These are phyloP conservation scores for Sclerotinia borealis DNA, from an alignment of 2,329 filamentous ascomycete genomes.

Conservation along the genomic window DNA sequence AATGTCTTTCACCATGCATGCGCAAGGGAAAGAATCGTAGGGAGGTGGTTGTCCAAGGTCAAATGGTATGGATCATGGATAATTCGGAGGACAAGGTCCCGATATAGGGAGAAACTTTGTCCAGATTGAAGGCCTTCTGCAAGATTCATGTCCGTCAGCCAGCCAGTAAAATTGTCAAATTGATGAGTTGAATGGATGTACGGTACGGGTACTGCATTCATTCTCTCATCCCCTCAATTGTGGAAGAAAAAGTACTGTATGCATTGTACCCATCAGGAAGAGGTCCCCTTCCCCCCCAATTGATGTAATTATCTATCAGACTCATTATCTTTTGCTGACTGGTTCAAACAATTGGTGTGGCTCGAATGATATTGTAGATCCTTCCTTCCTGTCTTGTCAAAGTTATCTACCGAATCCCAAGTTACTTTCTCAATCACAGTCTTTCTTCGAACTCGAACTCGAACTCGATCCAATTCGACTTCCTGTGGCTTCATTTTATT, in stretches of 20 bases:
- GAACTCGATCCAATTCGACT: not conserved
- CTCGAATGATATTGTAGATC: not conserved
- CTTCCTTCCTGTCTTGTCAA: not conserved
- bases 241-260: not conserved
- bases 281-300: not conserved
- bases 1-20: conserved; percentile 7
- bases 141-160: conserved; percentile 1
- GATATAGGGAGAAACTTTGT: not conserved
- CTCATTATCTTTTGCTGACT: not conserved
- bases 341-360: not conserved
- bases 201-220: not conserved
- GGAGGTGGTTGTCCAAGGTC: not conserved
- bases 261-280: not conserved
- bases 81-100: not conserved
- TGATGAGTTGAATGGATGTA: not conserved
- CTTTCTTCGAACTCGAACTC: not conserved
- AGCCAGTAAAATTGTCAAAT: not conserved
- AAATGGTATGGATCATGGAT: not conserved
- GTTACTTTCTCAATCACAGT: not conserved
- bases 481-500: not conserved
- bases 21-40: not conserved
- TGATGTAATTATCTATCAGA: not conserved
- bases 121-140: conserved; percentile 5
- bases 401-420: not conserved
- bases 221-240: not conserved